Evolutionary conservation across 768 basidiomycete species (phyloP), one percentile per base, ranked within the genome.

Genomic region (Auricularia cornea): DNA sequence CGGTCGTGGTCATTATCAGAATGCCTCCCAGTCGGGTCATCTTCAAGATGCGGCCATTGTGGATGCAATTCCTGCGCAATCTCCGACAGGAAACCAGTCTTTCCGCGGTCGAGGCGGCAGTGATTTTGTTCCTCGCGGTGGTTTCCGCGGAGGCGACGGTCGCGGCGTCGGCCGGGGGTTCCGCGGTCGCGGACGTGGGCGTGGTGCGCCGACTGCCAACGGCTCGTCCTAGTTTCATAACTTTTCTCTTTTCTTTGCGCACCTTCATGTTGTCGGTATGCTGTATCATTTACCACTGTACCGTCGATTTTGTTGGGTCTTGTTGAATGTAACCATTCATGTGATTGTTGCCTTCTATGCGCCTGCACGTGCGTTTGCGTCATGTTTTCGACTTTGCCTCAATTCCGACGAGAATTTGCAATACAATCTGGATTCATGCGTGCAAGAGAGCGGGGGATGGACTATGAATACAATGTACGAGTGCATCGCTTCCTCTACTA

Each of bases 101-200:
- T 38, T 38, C 35, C 35, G 35, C 16, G 35, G 35, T 10, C 35
- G 35, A 8, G 35, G 56, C 29, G 35, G 56, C 32, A 38, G 30
- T n/a, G 51, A 38, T 23, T 20, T 18, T 31, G 12, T 33, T 11
- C 14, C 54, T 62, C 65, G 62, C 38, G 65, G 64, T 30, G 68
- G 68, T 38, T 67, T 63, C 51, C 56, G 64, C 12, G 64, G 67
- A 28, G 44, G 67, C 23, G 66, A 66, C 18, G 63, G 67, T 60
- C 33, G 59, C 35, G 62, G 62, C 11, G 78, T 77, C 29, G 65
- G 75, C 61, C 75, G 77, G 1, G 71, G 69, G 31, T 74, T 74
- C 62, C 72, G 79, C 62, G 79, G 80, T 28, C 72, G 79, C 59
- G 78, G 77, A 14, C 70, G 78, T 29, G 78, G 76, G 14, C 35